Base-by-base conservation (phyloP, 2,329 filamentous ascomycete species). In the Cladophialophora psammophila region DNA sequence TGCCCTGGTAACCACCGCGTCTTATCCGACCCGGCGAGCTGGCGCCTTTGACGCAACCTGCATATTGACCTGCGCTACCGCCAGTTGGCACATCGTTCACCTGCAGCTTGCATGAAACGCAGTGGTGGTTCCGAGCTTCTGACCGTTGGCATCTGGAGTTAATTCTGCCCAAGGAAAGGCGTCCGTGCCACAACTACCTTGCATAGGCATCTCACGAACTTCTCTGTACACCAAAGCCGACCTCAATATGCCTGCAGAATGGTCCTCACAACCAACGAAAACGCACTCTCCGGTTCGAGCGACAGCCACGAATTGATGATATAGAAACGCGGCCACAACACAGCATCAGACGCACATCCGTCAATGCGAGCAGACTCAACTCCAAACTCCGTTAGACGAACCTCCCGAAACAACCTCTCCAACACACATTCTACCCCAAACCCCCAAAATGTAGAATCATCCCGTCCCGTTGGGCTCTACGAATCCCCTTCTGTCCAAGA, bases 401-500 rank as follows among this genome's bases (percentile, higher is more conserved):
- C 60, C 12, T 62, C 65, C 48, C 66, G 59, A 42, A 60, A 20
- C 32, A 38, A 58, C 20, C 64, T 60, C 42, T 34, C 53, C 50
- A 60, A 65, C 35, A 52, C 62, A 13, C 54, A 50, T 3, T 13
- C 63, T 26, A 58, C 70, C n/a, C 40, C 53, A 45, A 64, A 56
- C 45, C 57, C 31, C 63, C 66, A 67, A 55, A 48, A 70, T 71
- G 69, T 71, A 69, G 63, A 63, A 3, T 52, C 64, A 36, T 42
- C 67, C 40, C 66, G 48, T 42, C 40, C 59, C 10, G 13, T 31
- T 71, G 86, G 86, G 85, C 60, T 84, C 79, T 76, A 88, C 81
- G 78, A 83, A 87, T 72, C 88, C 82, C 79, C 86, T 81, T 74
- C 91, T n/a, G 91, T 96, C 56, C 87, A 87, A 69, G 90, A 92